Evolutionary conservation across 495 filamentous ascomycete species (phyloP), one percentile per base, ranked within the genome.

Genomic region (Trichoderma parareesei): DNA sequence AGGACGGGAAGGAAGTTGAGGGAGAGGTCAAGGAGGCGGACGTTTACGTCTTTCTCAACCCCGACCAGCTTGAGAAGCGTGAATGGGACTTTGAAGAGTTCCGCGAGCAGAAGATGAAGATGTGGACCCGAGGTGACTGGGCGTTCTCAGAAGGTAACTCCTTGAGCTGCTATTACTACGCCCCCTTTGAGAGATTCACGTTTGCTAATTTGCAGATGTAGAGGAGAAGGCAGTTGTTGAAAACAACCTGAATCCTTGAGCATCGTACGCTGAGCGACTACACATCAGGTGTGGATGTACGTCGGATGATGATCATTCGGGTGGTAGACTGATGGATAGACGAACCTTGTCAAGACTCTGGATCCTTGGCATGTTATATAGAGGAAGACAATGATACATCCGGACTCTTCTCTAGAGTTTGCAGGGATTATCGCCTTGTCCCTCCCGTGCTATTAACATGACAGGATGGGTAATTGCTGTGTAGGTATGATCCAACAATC

Each of bases 21-120:
- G 82, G 77, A 0, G 83, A 85, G 65, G 84, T 86, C 71, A 82
- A 85, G 16, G 77, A 82, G 59, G 86, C 87, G 14, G 81, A 88
- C 70, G 88, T 89, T n/a, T 97, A 98, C 75, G 81, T 96, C 14
- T 97, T 82, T 78, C 76, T 77, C n/a, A 69, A 77, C 4, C 65
- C 67, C 37, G 16, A 40, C 0, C 75, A 74, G 0, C 73, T 97
- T 62, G 90, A 94, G 71, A 71, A 78, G 43, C 73, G 73, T 37
- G 91, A 94, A 73, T 97, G 92, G 92, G 90, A 94, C 75, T 89
- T 89, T 76, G 85, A 88, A 64, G 81, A 85, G 46, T 93, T 93
- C 65, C 81, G 84, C 64, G 76, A 74, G 70, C 85, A 91, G 66
- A 91, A 89, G 77, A 71, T 92, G 79, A 70, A 71, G 46, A 62